Base-by-base conservation (phyloP, 768 basidiomycete species). In the Sistotremastrum niveocremeum region DNA sequence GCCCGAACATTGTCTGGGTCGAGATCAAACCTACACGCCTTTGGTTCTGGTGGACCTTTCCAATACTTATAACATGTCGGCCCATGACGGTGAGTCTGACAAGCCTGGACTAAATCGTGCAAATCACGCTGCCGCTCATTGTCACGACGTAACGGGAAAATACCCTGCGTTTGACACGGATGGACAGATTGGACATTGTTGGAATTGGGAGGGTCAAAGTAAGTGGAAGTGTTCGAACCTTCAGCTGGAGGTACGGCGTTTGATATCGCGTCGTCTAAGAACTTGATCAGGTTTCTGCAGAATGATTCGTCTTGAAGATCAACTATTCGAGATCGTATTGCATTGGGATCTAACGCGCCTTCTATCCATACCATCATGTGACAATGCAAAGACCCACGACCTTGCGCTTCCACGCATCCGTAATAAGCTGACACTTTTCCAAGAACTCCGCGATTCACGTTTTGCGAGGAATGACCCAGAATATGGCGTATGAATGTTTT, bases 301-400 rank as follows among this genome's bases (percentile, higher is more conserved):
- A 47, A 28, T 34, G 32, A 33, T 49, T 30, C n/a, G n/a, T n/a
- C n/a, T n/a, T n/a, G n/a, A n/a, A n/a, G n/a, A 5, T 46, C 44
- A 2, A 34, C 5, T n/a, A 51, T 38, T 12, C 40, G 20, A 6
- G 45, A 39, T 36, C 40, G 45, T 30, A 53, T 48, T 40, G 48
- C 42, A 7, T 54, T 31, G 4, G 53, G 54, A 31, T 48, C 46
- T 3, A 51, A 43, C 9, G 46, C 49, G 4, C 53, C 53, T n/a
- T 53, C 43, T 8, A 55, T 33, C 54, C 54, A 54, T 5, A 55
- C 41, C 20, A 55, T 12, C 42, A 55, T 48, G 41, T 55, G 54
- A 38, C 49, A 48, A 54, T 54, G 53, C 9, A 54, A 37, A 4
- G 53, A 50, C 1, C 53, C 53, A 6, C 46, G 39, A 7, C 53